A percentile compares a stretch with the other conserved stretches of the same genome.
Evolutionary conservation across 78 protist genomes (phyloP).

Genomic region (Protostelium mycophagum): DNA sequence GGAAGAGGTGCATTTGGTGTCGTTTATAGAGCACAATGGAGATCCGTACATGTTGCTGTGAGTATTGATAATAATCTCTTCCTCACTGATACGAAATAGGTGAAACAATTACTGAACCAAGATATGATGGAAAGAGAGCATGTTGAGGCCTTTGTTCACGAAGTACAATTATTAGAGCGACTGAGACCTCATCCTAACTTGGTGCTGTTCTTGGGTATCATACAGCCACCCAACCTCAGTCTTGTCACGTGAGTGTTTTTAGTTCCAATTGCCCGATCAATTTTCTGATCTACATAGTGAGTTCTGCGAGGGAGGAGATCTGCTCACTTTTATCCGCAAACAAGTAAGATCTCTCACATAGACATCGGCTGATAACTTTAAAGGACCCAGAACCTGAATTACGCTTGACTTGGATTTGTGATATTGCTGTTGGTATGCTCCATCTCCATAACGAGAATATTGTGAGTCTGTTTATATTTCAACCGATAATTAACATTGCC

Average conservation of each 20-base stretch:
- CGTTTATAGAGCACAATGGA: constrained; percentile 48
- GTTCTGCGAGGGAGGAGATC: background rate
- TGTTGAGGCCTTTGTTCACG: background rate
- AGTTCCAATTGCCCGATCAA: background rate
- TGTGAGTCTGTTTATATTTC: background rate
- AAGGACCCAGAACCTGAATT: background rate
- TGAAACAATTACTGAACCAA: background rate
- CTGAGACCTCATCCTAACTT: background rate
- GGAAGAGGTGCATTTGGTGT: constrained; percentile 66
- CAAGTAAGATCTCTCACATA: background rate
- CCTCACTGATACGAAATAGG: background rate
- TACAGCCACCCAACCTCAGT: background rate
- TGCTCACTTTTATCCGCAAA: background rate
- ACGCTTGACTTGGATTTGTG: background rate
- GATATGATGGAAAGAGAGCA: background rate
- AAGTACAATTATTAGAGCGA: background rate
- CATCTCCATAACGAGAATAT: background rate
- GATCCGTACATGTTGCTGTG: constrained; percentile 50
- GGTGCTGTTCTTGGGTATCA: background rate
- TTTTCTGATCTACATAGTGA: background rate
- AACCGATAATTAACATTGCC: background rate
- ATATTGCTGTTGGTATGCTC: background rate
- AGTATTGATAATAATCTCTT: background rate
- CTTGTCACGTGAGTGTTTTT: background rate
- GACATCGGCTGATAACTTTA: background rate